phyloP scores from a whole-genome alignment of 1,284 basidiomycete species.

The Ustilago sp. region DNA sequence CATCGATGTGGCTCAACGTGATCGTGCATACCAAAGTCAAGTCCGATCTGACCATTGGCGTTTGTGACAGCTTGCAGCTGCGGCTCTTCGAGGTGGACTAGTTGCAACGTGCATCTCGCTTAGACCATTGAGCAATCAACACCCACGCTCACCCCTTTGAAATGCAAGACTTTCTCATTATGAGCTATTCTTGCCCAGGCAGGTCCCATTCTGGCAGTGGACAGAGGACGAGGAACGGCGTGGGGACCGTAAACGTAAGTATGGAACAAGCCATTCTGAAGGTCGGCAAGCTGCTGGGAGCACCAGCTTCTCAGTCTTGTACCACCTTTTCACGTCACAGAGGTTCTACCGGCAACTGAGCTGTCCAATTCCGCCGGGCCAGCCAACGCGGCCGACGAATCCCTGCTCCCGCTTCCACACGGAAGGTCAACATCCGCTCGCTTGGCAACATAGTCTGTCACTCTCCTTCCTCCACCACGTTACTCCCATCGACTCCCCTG shows the following conservation, averaged over 20 bases:
- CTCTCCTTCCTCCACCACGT: background rate
- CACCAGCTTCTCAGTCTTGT: background rate
- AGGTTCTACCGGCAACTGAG: background rate
- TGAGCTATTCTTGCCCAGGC: background rate
- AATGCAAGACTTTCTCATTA: background rate
- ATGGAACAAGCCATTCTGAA: constrained; percentile 13
- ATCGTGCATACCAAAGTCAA: background rate
- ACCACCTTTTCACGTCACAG: background rate
- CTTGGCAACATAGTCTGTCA: background rate
- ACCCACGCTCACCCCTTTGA: background rate
- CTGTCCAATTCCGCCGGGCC: constrained; percentile 1
- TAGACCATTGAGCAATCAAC: background rate
- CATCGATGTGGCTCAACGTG: constrained; percentile 6
- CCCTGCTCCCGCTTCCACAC: background rate
- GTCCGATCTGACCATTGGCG: background rate
- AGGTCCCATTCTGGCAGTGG: background rate
- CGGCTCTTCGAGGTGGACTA: constrained; percentile 16
- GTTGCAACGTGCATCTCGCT: constrained; percentile 22
- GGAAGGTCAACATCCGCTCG: constrained; percentile 31
- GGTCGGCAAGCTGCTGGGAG: background rate
- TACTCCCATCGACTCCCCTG: background rate
- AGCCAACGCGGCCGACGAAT: background rate
- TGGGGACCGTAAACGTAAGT: background rate
- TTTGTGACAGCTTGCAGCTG: background rate
- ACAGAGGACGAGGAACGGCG: background rate